Base-by-base conservation (phyloP, 2,329 filamentous ascomycete genomes). In the Colletotrichum neosansevieriae region DNA sequence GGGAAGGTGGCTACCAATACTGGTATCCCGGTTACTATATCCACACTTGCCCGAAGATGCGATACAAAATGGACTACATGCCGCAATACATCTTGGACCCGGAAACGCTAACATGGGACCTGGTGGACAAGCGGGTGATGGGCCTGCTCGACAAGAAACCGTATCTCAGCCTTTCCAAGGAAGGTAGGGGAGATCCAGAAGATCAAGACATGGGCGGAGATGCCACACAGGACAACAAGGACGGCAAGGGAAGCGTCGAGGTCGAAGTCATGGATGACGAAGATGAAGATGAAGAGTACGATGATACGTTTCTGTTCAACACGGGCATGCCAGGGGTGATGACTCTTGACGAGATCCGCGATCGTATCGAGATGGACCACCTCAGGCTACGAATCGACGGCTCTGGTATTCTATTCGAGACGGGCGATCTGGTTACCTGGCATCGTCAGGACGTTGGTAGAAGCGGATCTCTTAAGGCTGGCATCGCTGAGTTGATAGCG, bases 11-110 rank as follows among this genome's bases (percentile, higher is more conserved):
- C 0, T 94, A 94, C 73, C 81, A 85, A 49, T 94, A 88, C 83
- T 96, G 93, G 86, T 96, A 95, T 79, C 91, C 86, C 6, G 90
- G 93, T 6, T 95, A 89, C 78, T 96, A 95, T 74, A 95, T 96
- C 67, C 92, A 94, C 76, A 89, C 82, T 62, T 95, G 92, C 74
- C 84, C 87, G 60, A 96, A 96, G 81, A 95, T 96, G 93, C 85
- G 85, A 73, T 96, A 96, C 82, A 96, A 96, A 81, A 91, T 90
- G 66, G 91, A 94, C 75, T 96, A 92, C 76, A 83, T 85, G 11
- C 92, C 92, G 1, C 91, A 94, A 75, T 88, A 90, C 74, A 85
- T 96, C 11, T 84, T 95, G 11, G 91, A 94, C 71, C 91, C 91
- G 0, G 87, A 89, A 70, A 85, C 84, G 0, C 82, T 90, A 70